phyloP scores from a whole-genome alignment of 768 basidiomycete species.

The Kwoniella sp. region DNA sequence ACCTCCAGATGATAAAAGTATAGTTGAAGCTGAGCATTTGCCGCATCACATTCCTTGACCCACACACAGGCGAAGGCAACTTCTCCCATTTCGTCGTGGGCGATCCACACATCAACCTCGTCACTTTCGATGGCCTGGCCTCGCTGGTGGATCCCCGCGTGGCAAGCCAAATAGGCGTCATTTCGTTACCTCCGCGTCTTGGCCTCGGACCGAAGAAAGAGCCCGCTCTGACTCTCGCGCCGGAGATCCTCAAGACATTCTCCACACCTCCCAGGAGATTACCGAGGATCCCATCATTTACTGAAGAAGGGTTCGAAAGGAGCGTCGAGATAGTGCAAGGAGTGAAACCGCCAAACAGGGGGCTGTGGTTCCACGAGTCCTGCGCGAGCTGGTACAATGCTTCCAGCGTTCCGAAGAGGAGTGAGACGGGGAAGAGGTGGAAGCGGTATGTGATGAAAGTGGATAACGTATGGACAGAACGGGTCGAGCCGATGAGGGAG shows the following conservation, averaged over 20 bases:
- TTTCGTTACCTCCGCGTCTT: slow-evolving; percentile 3
- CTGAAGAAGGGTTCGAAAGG: slow-evolving; percentile 17
- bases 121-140: slow-evolving; percentile 25
- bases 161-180: slow-evolving; percentile 7
- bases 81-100: slow-evolving; percentile 30
- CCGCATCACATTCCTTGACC: too few species aligned
- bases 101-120: slow-evolving; percentile 26
- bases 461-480: slow-evolving; percentile 23
- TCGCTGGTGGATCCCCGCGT: background rate
- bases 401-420: background rate
- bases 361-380: slow-evolving; percentile 18
- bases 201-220: background rate
- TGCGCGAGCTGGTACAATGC: slow-evolving; percentile 22
- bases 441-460: slow-evolving; percentile 13
- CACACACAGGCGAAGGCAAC: slow-evolving; percentile 24
- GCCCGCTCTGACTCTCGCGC: slow-evolving; percentile 4
- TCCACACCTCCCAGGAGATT: background rate
- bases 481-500: slow-evolving; percentile 27
- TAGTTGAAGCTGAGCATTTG: too few species aligned
- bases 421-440: slow-evolving; percentile 11
- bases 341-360: background rate
- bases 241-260: background rate
- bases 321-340: slow-evolving; percentile 3
- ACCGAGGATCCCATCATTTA: slow-evolving; percentile 2
- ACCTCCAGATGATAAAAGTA: too few species aligned